Evolutionary conservation across 2,329 filamentous ascomycete genomes (phyloP), one percentile per base, ranked within the genome.

Genomic region (Claviceps quebecensis): DNA sequence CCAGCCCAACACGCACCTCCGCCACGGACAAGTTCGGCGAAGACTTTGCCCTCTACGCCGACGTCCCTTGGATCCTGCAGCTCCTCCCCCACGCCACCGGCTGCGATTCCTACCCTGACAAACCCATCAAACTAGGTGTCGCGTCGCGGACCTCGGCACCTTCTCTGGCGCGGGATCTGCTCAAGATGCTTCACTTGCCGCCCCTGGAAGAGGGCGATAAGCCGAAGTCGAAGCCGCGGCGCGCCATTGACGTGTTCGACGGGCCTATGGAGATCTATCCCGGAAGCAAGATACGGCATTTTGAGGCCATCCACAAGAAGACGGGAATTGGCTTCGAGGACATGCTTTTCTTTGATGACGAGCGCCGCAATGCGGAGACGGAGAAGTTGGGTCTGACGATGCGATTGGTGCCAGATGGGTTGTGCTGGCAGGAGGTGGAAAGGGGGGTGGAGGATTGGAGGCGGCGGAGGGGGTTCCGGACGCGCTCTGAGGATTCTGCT

Each of bases 291-390:
- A 83, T 84, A n/a, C 78, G 80, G 55, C 91, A 97, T 67, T 94
- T 97, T 60, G 75, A 83, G 60, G 73, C 77, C 5, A 72, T 97
- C 58, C 78, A 84, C 9, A 78, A 83, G 63, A 75, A 80, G 52
- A 89, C 84, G 14, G 81, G 81, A 1, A 66, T 96, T 2, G 69
- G 72, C 5, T 95, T 80, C 61, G 77, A 84, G 56, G 87, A 96
- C 47, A 95, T 97, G 84, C 65, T 97, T 37, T 97, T 97, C 67
- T 97, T 97, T 58, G 91, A 97, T 59, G 91, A 97, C 60, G 91
- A 97, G 76, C 74, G 76, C 49, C 72, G 91, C 54, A 97, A 97
- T 63, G 74, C 80, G 53, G 89, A 96, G 63, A 91, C 95, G 1
- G 80, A 83, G 69, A 70, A 63, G 26, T 61, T 96, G 48, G 90